Base-by-base conservation (phyloP, 352 stramenopile species). In the Plasmopara muralis region DNA sequence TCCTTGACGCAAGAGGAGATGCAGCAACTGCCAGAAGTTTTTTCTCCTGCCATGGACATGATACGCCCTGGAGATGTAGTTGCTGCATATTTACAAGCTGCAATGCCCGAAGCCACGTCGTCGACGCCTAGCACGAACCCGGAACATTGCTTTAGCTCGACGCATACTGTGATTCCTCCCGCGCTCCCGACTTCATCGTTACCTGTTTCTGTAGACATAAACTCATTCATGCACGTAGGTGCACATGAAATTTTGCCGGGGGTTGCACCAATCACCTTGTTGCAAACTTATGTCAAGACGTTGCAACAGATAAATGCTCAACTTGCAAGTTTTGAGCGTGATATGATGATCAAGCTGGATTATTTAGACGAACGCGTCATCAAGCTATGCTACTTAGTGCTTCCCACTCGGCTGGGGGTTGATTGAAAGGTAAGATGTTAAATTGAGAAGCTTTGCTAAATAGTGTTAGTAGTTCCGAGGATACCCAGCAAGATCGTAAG, bases 21-120 rank as follows among this genome's bases (percentile, higher is more conserved):
- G 18, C 62, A 65, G 28, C 62, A 72, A 5, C 47, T 89, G 10
- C 70, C 79, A 0, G 66, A 77, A 10, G 64, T 67, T 13, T 89
- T 89, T 47, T 67, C 70, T 43, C 65, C 79, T 1, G 68, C 68
- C 1, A 89, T 89, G 79, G 74, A 86, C 34, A 72, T 81, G 60
- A 43, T 43, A 9, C 37, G 41, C 13, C 44, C 50, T 4, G 50
- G 25, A 33, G 55, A 57, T 30, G n/a, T 40, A 9, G n/a, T 9
- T 0, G 16, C 30, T 25, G n/a, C 46, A 45, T 35, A 35, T 20
- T 18, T 41, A n/a, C 39, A 49, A 43, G 25, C 18, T 43, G 28
- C 39, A 1, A 46, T 25, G 16, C 18, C 31, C 5, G 43, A 45
- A 38, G n/a, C 20, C 9, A 44, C 53, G 6, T 12, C 25, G 8